Conservation (phyloP, 352 stramenopile genomes). For the Phytophthora fragariae region DNA sequence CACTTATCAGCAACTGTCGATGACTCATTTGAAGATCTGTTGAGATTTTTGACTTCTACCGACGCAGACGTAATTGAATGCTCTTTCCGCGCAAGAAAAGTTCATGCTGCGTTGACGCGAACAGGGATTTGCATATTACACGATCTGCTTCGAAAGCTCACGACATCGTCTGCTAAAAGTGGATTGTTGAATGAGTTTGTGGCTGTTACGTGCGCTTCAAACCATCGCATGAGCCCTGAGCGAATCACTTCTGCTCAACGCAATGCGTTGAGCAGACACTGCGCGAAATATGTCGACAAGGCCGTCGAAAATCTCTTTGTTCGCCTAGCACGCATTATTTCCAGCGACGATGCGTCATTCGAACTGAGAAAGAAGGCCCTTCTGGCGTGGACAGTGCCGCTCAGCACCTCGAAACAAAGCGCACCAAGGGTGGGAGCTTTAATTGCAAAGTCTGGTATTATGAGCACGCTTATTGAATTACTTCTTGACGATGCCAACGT, state of each 20-base stretch:
- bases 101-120: slow-evolving; percentile 31
- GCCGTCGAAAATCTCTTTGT: slow-evolving; percentile 68
- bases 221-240: neutral
- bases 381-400: slow-evolving; percentile 47
- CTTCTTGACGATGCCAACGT: slow-evolving; percentile 38
- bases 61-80: slow-evolving; percentile 13
- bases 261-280: slow-evolving; percentile 3
- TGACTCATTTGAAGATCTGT: slow-evolving; percentile 22
- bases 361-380: slow-evolving; percentile 58
- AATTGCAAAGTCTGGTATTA: slow-evolving; percentile 41
- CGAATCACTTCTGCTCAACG: neutral
- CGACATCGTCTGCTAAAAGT: slow-evolving; percentile 49
- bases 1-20: neutral
- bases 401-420: slow-evolving; percentile 14
- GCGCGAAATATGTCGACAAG: slow-evolving; percentile 24
- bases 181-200: slow-evolving; percentile 51
- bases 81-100: slow-evolving; percentile 12
- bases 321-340: slow-evolving; percentile 48
- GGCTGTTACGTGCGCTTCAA: slow-evolving; percentile 10
- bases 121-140: slow-evolving; percentile 56
- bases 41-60: slow-evolving; percentile 30
- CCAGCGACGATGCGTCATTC: slow-evolving; percentile 45
- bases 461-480: slow-evolving; percentile 35
- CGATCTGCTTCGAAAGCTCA: slow-evolving; percentile 63
- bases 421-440: slow-evolving; percentile 13